phyloP scores from a whole-genome alignment of 176 grass and related monocot species.

The Triticum timopheevii region DNA sequence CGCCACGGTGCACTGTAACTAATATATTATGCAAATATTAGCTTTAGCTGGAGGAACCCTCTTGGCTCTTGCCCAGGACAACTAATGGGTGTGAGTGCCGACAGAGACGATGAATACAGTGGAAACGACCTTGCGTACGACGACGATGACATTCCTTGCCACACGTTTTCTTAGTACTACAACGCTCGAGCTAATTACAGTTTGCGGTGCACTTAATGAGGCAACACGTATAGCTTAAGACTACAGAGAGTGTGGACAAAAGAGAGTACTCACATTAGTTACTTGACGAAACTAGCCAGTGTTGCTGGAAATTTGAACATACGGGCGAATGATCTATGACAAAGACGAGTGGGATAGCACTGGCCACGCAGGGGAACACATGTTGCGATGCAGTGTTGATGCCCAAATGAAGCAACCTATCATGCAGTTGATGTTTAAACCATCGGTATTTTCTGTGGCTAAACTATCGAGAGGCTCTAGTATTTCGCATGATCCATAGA shows the following conservation, averaged over 20 bases:
- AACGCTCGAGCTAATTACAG: too few species aligned
- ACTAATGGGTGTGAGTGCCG: too few species aligned
- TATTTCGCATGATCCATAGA: slow-evolving; percentile 22
- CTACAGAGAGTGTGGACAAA: neutral
- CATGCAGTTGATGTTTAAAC: slow-evolving; percentile 35
- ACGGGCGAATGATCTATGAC: slow-evolving; percentile 21
- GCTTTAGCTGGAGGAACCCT: too few species aligned
- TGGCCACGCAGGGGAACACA: slow-evolving; percentile 19
- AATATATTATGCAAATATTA: too few species aligned
- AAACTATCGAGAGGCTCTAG: slow-evolving; percentile 22
- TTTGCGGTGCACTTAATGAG: neutral
- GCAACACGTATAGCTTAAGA: neutral
- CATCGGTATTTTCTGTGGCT: slow-evolving; percentile 30
- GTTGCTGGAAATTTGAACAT: neutral
- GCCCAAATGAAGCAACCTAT: slow-evolving; percentile 29
- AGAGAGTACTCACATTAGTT: neutral
- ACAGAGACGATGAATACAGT: too few species aligned
- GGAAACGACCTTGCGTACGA: too few species aligned
- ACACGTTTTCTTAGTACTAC: neutral
- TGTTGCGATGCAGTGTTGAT: slow-evolving; percentile 22
- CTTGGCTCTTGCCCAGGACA: too few species aligned
- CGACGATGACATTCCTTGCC: neutral
- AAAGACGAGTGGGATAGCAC: slow-evolving; percentile 32
- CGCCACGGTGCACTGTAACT: too few species aligned
- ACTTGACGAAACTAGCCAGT: slow-evolving; percentile 14